Evolutionary conservation across 2,329 filamentous ascomycete genomes (phyloP).

Genomic region (Colletotrichum tanaceti): DNA sequence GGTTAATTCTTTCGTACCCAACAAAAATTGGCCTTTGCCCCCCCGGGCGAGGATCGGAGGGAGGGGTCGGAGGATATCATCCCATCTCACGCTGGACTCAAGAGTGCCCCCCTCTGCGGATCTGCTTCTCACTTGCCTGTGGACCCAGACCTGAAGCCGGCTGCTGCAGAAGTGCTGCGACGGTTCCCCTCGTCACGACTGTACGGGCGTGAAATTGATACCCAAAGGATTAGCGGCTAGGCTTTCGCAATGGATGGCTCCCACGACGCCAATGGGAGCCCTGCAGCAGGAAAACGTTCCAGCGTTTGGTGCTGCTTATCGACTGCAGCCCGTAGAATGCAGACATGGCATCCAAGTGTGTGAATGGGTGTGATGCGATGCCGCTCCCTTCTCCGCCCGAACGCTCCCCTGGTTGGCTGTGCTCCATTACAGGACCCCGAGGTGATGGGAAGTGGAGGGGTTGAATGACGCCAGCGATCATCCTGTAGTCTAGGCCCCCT

Average conservation of each 20-base stretch:
- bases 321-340: not conserved
- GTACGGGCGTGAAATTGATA: conserved; percentile 30
- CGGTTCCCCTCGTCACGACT: not conserved
- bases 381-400: not conserved
- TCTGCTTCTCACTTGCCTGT: not conserved
- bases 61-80: conserved; percentile 36
- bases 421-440: conserved; percentile 26
- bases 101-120: no score
- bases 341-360: not conserved
- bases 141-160: conserved; percentile 5
- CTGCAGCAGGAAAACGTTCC: conserved; percentile 27
- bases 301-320: conserved; percentile 20
- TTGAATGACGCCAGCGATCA: conserved; percentile 35
- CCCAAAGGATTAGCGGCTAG: conserved; percentile 19
- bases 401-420: not conserved
- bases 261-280: not conserved
- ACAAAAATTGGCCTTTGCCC: conserved; percentile 12
- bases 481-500: conserved; percentile 25
- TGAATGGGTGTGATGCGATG: conserved; percentile 23
- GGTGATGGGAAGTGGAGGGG: not conserved
- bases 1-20: conserved; percentile 8
- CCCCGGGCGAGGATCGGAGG: conserved; percentile 3
- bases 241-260: not conserved
- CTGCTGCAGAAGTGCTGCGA: conserved; percentile 22
- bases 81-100: not conserved